These are phyloP conservation scores for Oryza punctata DNA, from an alignment of 176 grass and related monocot genomes.

Conservation along the genomic window DNA sequence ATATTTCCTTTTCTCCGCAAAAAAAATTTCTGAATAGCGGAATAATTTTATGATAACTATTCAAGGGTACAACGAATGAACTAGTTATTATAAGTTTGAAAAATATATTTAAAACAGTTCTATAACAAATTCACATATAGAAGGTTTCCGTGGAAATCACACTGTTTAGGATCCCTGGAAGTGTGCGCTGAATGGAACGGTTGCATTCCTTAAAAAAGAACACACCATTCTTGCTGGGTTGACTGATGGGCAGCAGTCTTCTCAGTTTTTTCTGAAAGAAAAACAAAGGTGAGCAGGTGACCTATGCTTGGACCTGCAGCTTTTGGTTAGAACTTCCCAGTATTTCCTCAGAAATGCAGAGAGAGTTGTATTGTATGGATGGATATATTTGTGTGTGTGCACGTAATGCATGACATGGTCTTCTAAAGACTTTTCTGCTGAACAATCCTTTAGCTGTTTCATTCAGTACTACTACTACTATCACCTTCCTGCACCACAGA, in stretches of 20 bases:
- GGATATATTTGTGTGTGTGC: neutral
- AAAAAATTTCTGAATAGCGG: no score
- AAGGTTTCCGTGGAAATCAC: no score
- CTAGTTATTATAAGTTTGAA: no score
- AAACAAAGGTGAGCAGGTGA: no score
- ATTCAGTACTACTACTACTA: neutral
- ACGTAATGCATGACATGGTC: neutral
- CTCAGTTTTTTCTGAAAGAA: neutral
- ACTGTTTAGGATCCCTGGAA: no score
- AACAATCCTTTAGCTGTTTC: neutral
- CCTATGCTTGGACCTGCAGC: neutral
- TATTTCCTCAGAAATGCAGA: neutral
- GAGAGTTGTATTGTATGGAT: neutral
- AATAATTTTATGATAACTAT: no score
- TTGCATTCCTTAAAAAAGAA: no score
- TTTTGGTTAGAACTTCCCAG: neutral
- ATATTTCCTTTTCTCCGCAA: no score
- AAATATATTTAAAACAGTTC: no score
- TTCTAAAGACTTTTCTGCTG: neutral
- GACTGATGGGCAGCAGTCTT: neutral
- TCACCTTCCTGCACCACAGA: neutral
- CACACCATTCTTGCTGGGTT: neutral
- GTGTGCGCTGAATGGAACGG: no score
- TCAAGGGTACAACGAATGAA: no score
- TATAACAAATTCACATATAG: no score